phyloP scores from a whole-genome alignment of 2,329 filamentous ascomycete genomes.

The Fusarium graminum region DNA sequence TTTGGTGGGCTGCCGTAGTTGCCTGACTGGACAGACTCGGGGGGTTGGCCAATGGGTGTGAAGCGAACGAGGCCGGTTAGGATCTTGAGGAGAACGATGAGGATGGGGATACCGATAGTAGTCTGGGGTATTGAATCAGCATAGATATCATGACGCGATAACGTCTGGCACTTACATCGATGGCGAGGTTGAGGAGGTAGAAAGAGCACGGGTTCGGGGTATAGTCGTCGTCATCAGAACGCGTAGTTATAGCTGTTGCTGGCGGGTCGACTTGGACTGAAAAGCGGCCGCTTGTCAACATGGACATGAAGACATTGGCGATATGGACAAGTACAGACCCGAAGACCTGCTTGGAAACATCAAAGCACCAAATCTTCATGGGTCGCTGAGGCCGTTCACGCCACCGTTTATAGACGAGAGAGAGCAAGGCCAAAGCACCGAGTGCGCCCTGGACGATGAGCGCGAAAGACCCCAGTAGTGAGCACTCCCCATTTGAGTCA shows the following conservation, averaged over 20 bases:
- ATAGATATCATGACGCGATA: background rate
- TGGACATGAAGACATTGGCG: slow-evolving; percentile 94
- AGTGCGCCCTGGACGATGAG: slow-evolving; percentile 90
- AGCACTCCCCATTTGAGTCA: slow-evolving; percentile 79
- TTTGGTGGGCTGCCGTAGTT: slow-evolving; percentile 89
- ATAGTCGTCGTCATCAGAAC: slow-evolving; percentile 66
- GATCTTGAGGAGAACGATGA: slow-evolving; percentile 87
- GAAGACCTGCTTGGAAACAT: slow-evolving; percentile 96
- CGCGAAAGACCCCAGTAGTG: slow-evolving; percentile 89
- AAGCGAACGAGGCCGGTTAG: slow-evolving; percentile 77
- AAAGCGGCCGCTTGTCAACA: slow-evolving; percentile 91
- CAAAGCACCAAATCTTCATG: slow-evolving; percentile 97
- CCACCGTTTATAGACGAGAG: slow-evolving; percentile 93
- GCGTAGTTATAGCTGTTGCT: slow-evolving; percentile 52
- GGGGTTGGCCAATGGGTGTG: slow-evolving; percentile 83
- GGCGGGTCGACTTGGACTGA: slow-evolving; percentile 70
- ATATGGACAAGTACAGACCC: slow-evolving; percentile 92
- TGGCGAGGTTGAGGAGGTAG: slow-evolving; percentile 92
- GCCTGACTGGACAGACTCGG: slow-evolving; percentile 90
- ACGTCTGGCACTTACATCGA: slow-evolving; percentile 78
- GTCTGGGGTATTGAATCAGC: slow-evolving; percentile 69
- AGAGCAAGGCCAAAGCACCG: slow-evolving; percentile 83
- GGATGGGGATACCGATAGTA: slow-evolving; percentile 93
- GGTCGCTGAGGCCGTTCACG: slow-evolving; percentile 91
- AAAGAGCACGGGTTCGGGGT: slow-evolving; percentile 95